These are phyloP conservation scores for Tylopilus balloui DNA, from an alignment of 768 basidiomycete genomes.

Conservation along the genomic window DNA sequence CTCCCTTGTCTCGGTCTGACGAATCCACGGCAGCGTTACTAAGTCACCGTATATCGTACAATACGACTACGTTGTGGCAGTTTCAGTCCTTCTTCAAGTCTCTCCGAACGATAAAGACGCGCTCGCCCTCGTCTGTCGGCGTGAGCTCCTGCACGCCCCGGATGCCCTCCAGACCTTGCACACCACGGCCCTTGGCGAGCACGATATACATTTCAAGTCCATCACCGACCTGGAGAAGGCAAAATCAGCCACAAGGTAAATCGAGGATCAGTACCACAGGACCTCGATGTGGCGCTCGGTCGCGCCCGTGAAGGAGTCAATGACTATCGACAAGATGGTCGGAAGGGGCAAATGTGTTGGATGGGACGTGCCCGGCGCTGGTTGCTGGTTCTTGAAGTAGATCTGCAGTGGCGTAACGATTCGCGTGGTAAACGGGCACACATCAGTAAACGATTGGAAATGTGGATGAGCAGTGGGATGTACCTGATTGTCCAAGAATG, in stretches of 20 bases:
- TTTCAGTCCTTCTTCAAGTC: conserved; percentile 79
- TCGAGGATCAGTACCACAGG: conserved; percentile 19
- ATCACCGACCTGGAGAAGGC: conserved; percentile 73
- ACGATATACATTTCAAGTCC: conserved; percentile 91
- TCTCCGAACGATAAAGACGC: conserved; percentile 69
- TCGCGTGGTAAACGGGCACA: conserved; percentile 19
- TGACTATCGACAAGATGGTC: conserved; percentile 80
- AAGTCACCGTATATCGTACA: too few species aligned
- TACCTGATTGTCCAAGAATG: conserved; percentile 98
- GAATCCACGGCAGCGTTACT: too few species aligned
- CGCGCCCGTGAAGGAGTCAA: conserved; percentile 94
- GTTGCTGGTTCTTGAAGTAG: conserved; percentile 93
- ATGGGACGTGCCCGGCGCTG: conserved; percentile 66
- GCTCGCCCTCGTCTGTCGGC: conserved; percentile 58
- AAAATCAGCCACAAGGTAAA: conserved; percentile 1
- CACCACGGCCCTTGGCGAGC: conserved; percentile 60
- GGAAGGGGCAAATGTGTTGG: conserved; percentile 78
- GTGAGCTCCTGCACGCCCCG: conserved; percentile 63
- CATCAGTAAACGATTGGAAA: conserved; percentile 47
- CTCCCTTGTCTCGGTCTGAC: too few species aligned
- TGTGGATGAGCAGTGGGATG: conserved; percentile 31
- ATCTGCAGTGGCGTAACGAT: conserved; percentile 49
- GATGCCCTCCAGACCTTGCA: conserved; percentile 54
- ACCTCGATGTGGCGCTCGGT: conserved; percentile 99
- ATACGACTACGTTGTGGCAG: not conserved